phyloP scores from a whole-genome alignment of 768 basidiomycete genomes.

The Serpula lacrymans region DNA sequence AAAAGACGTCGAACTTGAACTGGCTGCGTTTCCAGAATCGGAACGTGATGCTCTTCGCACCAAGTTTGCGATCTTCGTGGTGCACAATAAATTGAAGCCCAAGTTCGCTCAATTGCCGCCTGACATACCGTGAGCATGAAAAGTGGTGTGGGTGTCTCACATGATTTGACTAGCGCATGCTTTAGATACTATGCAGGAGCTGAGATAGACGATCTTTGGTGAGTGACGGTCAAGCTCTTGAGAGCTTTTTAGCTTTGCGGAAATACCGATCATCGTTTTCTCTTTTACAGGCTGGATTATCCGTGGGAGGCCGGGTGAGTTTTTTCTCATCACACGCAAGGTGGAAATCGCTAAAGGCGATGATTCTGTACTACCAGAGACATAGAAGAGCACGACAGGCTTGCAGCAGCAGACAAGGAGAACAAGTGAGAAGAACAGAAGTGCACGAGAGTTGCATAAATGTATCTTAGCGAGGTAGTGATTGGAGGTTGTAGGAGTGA shows the following conservation, averaged over 20 bases:
- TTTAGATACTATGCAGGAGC: conserved; percentile 76
- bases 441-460: too few relatives aligned
- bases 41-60: conserved; percentile 76
- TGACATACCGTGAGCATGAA: conserved; percentile 51
- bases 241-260: neutral
- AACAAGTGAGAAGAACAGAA: too few relatives aligned
- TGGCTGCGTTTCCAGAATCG: conserved; percentile 60
- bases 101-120: conserved; percentile 76
- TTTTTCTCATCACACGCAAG: neutral
- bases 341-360: too few relatives aligned
- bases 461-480: too few relatives aligned
- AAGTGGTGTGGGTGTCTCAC: conserved; percentile 1
- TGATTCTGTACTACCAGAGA: conserved; percentile 40
- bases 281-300: conserved; percentile 65
- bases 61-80: conserved; percentile 89
- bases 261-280: conserved; percentile 12
- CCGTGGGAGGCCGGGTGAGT: conserved; percentile 79
- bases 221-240: conserved; percentile 24
- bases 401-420: conserved; percentile 45
- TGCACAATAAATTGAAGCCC: conserved; percentile 88
- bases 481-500: too few relatives aligned
- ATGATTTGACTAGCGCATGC: conserved; percentile 1
- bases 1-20: conserved; percentile 79
- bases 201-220: conserved; percentile 74
- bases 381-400: conserved; percentile 72